These are phyloP conservation scores for Phragmites australis DNA, from an alignment of 176 grass and related monocot genomes.

Conservation along the genomic window DNA sequence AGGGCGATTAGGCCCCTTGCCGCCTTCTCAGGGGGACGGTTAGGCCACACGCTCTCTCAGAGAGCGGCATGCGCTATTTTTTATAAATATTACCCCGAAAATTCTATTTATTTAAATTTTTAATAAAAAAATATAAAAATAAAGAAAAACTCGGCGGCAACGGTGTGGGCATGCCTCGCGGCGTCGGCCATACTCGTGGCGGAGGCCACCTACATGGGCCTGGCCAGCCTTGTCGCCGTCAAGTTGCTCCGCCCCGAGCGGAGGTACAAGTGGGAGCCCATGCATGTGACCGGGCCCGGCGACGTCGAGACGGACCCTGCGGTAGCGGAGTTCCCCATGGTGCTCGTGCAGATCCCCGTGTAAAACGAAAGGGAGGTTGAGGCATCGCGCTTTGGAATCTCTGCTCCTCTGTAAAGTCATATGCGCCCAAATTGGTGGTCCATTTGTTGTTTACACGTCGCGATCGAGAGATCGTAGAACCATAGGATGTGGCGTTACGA, in stretches of 20 bases:
- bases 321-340: constrained; percentile 50
- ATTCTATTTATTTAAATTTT: no score
- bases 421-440: no score
- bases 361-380: constrained; percentile 87
- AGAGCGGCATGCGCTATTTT: no score
- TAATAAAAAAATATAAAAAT: no score
- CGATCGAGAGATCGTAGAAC: background rate
- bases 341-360: constrained; percentile 98
- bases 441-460: background rate
- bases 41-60: no score
- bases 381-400: background rate
- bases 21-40: no score
- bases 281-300: constrained; percentile 19
- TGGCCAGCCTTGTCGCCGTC: constrained; percentile 55
- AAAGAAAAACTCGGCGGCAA: no score
- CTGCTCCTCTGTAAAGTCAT: background rate
- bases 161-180: constrained; percentile 65
- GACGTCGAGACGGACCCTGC: constrained; percentile 30
- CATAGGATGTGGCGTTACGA: background rate
- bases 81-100: no score
- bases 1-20: no score
- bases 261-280: constrained; percentile 67
- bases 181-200: constrained; percentile 82
- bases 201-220: constrained; percentile 77
- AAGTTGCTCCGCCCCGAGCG: constrained; percentile 25